These are phyloP conservation scores for Exserohilum rostratum DNA, from an alignment of 2,329 filamentous ascomycete genomes.

Conservation along the genomic window DNA sequence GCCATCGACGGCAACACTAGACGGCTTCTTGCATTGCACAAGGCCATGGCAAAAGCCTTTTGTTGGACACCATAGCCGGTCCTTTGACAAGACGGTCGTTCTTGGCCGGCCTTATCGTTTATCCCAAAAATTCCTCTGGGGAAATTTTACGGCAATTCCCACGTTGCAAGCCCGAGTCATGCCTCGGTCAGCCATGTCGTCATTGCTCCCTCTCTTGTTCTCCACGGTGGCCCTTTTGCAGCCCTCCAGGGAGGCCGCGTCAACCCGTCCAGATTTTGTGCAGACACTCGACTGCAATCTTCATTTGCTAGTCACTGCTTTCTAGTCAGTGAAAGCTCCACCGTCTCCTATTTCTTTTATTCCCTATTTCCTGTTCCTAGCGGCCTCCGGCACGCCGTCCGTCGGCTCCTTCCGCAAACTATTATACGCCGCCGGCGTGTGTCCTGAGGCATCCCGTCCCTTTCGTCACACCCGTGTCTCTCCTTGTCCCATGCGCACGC, in stretches of 20 bases:
- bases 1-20: neutral
- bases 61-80: slow-evolving; percentile 3
- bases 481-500: neutral
- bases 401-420: slow-evolving; percentile 1
- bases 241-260: neutral
- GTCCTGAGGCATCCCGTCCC: neutral
- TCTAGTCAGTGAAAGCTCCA: neutral
- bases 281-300: neutral
- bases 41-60: neutral
- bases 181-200: neutral
- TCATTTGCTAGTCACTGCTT: neutral
- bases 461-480: neutral
- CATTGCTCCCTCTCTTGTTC: neutral
- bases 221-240: neutral
- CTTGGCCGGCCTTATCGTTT: slow-evolving; percentile 12
- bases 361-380: neutral
- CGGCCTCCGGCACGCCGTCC: neutral
- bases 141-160: neutral
- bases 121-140: neutral
- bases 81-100: neutral
- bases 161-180: neutral
- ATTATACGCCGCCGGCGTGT: neutral
- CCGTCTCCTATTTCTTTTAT: neutral
- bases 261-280: neutral
- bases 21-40: slow-evolving; percentile 5